A percentile compares a stretch with the other conserved stretches of the same genome.
These are phyloP conservation scores for Populus trichocarpa DNA, from an alignment of 441 rosid species.

Conservation along the genomic window DNA sequence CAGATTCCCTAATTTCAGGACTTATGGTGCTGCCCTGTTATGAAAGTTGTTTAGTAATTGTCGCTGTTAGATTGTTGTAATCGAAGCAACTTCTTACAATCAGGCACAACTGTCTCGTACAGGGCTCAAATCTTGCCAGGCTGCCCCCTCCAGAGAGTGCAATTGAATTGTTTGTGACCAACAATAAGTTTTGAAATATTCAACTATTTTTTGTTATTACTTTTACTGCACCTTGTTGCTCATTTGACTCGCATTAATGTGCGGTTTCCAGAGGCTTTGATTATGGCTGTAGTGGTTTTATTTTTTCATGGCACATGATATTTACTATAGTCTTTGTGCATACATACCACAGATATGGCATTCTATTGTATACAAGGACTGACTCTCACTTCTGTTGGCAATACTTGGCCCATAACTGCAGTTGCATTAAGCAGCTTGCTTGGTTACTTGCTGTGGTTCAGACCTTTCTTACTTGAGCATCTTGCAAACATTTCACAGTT, in stretches of 20 bases:
- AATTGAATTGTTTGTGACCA: slow-evolving; percentile 64
- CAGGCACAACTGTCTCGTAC: slow-evolving; percentile 33
- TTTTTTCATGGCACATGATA: slow-evolving; percentile 97
- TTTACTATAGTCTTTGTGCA: slow-evolving; percentile 88
- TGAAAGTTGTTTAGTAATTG: background rate
- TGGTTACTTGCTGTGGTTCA: slow-evolving; percentile 77
- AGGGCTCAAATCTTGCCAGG: slow-evolving; percentile 86
- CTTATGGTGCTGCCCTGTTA: background rate
- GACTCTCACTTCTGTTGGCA: background rate
- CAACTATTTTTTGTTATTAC: background rate
- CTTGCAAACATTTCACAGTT: slow-evolving; percentile 91
- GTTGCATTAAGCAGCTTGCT: slow-evolving; percentile 73
- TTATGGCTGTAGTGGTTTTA: slow-evolving; percentile 94
- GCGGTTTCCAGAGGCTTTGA: slow-evolving; percentile 90
- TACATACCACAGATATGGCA: slow-evolving; percentile 81
- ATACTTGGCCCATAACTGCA: slow-evolving; percentile 23
- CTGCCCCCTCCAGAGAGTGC: slow-evolving; percentile 70
- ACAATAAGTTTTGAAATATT: slow-evolving; percentile 46
- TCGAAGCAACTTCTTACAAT: slow-evolving; percentile 16
- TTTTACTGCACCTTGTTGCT: slow-evolving; percentile 17
- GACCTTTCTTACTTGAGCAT: slow-evolving; percentile 84
- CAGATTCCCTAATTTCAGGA: background rate
- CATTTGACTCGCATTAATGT: slow-evolving; percentile 16
- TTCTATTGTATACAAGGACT: background rate
- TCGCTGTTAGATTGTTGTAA: slow-evolving; percentile 10